phyloP scores from a whole-genome alignment of 345 rosid genomes.

The Angophora floribunda region DNA sequence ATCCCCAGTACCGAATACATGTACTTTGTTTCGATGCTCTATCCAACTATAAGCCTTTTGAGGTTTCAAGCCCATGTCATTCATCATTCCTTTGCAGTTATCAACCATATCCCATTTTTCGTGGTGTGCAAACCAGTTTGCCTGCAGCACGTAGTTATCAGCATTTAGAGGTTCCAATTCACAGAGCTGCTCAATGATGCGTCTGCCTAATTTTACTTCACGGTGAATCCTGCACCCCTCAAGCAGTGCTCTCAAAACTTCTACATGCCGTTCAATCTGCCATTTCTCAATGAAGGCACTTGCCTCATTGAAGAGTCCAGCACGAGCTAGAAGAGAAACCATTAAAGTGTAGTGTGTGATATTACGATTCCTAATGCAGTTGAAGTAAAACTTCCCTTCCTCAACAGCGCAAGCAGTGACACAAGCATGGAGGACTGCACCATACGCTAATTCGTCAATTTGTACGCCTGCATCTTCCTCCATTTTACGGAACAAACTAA shows the following conservation, averaged over 20 bases:
- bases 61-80: constrained; percentile 38
- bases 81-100: constrained; percentile 13
- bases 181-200: constrained; percentile 26
- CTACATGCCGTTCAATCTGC: constrained; percentile 19
- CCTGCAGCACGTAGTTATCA: constrained; percentile 30
- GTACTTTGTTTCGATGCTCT: constrained; percentile 42
- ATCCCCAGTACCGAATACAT: constrained; percentile 44
- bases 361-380: constrained; percentile 19
- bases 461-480: constrained; percentile 14
- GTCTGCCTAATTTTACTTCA: constrained; percentile 19
- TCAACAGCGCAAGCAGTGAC: constrained; percentile 22
- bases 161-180: constrained; percentile 39
- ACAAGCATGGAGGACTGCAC: constrained; percentile 39
- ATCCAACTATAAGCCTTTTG: constrained; percentile 44
- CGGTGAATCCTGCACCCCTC: constrained; percentile 40
- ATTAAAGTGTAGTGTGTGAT: constrained; percentile 20
- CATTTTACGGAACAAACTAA: constrained; percentile 21
- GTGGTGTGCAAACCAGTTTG: constrained; percentile 26
- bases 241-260: constrained; percentile 27
- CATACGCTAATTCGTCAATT: constrained; percentile 22
- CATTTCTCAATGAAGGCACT: constrained; percentile 19
- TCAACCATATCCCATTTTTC: constrained; percentile 27
- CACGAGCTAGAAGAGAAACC: constrained; percentile 34
- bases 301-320: constrained; percentile 34
- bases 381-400: constrained; percentile 30